Base-by-base conservation (phyloP, 106 monocot genomes). In the Iris macrosiphon region DNA sequence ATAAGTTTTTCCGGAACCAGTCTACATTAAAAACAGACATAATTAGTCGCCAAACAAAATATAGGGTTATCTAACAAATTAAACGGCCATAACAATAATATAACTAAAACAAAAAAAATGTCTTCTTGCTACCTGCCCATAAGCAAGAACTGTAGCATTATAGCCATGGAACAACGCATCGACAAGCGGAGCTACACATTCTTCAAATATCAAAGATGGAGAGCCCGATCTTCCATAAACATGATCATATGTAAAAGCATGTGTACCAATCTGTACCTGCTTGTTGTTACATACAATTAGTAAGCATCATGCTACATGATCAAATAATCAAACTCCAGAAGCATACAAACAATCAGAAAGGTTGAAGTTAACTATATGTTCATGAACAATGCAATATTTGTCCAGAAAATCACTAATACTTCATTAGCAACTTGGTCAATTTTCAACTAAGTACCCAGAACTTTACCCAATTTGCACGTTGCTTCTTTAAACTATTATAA, bases 1-100 rank as follows among this genome's bases (percentile, higher is more conserved):
- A 58, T 91, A 99, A 3, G 98, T 99, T 50, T 99, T 99, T 14
- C 98, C 98, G 17, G 98, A 99, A 47, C 98, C 98, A 35, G 98
- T 99, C 98, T 98, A 58, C 23, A 70, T 1, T 31, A 38, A 6
- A 48, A 41, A 32, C 17, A 41, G 16, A 16, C 12, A 37, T 43
- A 8, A 28, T 16, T 44, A 25, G 32, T 3, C 20, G 57, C 23
- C 39, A 17, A 9, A 62, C 37, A 28, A 5, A 27, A 35, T 39
- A 15, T 35, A 3, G 7, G 0, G 21, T 46, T 30, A 39, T n/a
- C 53, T 27, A 12, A 31, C 18, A 20, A 5, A 17, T 31, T 32
- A 54, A 20, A 22, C 10, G 3, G 15, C 29, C 4, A 14, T 48
- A 27, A 53, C 13, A 48, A 57, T 31, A 27, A 40, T 61, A 31